Evolutionary conservation across 257 asterid genomes (phyloP), one percentile per base, ranked within the genome.

Genomic region (Nicotiana tomentosiformis): DNA sequence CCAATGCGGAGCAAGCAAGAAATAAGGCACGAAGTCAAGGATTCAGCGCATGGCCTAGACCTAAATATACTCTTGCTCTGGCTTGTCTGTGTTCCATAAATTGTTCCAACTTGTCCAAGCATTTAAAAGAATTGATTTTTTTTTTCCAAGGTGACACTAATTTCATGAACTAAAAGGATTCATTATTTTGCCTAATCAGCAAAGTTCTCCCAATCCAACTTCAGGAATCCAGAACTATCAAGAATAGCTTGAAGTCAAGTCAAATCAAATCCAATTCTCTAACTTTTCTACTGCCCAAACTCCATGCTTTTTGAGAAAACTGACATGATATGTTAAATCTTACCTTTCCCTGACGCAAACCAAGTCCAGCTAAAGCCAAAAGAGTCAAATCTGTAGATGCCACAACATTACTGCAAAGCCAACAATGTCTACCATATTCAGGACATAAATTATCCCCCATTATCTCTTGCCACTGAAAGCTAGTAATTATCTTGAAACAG

Each of bases 381-480:
- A 93, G 89, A 69, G 99, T 94, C 89, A 93, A 87, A 91, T 96
- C 99, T 65, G 99, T 93, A 78, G 99, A 98, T 77, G 99, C 99
- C 84, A 92, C 95, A 81, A 96, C 98, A 83, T 96, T 94, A 84
- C 99, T 96, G 96, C 88, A 88, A 90, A 88, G 78, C 82, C 84
- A 82, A 57, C 84, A 88, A 87, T 81, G 90, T 87, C 84, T 91
- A 81, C 77, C 80, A 51, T 76, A 76, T 69, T 84, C 82, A 82
- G 66, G 62, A 84, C 82, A 60, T 82, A 87, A 82, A 83, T 81
- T 10, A 56, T 51, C 32, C 85, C 65, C 32, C 77, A 58, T 64
- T 77, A 64, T 3, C 39, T 43, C 78, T 72, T 46, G 37, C 51
- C 55, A n/a, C 62, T 26, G 60, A 68, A 79, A 66, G 26, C 15